Evolutionary conservation across 495 filamentous ascomycete species (phyloP).

Genomic region (Achaetomiella virescens): DNA sequence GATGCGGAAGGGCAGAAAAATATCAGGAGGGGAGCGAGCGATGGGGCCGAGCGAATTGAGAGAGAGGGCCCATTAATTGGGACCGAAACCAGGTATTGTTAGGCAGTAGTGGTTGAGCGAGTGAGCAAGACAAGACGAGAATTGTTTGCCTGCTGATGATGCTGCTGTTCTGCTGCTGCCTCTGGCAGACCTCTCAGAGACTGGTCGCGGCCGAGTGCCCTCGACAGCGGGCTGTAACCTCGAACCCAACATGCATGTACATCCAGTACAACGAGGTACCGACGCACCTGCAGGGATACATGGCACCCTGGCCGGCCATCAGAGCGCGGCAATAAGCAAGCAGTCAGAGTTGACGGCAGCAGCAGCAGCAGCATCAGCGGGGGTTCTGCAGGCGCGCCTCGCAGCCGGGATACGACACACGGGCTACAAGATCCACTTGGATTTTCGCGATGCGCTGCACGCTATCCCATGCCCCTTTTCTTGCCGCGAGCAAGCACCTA

Average conservation of each 20-base stretch:
- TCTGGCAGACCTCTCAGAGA: background rate
- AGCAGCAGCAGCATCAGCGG: conserved; percentile 1
- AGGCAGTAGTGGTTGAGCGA: background rate
- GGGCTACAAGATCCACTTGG: conserved; percentile 7
- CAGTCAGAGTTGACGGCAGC: conserved; percentile 2
- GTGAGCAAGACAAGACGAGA: background rate
- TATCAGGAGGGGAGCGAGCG: conserved; percentile 1
- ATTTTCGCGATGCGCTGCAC: background rate
- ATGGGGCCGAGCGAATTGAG: conserved; percentile 15
- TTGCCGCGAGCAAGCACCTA: background rate
- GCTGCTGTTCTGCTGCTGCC: conserved; percentile 7
- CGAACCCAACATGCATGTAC: conserved; percentile 13
- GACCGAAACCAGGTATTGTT: background rate
- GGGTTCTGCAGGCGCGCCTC: conserved; percentile 16
- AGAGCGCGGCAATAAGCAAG: conserved; percentile 3
- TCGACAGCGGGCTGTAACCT: conserved; percentile 11
- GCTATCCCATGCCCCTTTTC: background rate
- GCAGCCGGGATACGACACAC: conserved; percentile 15
- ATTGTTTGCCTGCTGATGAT: conserved; percentile 15
- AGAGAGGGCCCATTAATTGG: background rate
- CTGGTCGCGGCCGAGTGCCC: conserved; percentile 5
- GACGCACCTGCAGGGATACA: conserved; percentile 25
- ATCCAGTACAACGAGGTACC: conserved; percentile 32
- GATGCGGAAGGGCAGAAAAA: conserved; percentile 4
- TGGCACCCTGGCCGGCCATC: conserved; percentile 10